phyloP scores from a whole-genome alignment of 768 basidiomycete genomes.

The Lentinus brumalis region DNA sequence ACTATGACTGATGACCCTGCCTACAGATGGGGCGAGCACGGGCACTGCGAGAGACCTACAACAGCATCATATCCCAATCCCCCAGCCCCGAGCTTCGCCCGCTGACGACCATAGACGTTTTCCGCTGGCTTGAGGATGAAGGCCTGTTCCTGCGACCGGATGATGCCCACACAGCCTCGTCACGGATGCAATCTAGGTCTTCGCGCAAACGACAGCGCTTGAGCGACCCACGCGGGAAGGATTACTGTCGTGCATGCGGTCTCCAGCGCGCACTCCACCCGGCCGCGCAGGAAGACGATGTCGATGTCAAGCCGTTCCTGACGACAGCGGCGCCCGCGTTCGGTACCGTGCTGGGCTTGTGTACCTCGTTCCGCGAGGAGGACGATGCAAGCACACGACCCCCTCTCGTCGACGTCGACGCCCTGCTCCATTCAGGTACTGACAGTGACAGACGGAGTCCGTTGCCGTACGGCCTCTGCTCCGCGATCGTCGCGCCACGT shows the following conservation, averaged over 20 bases:
- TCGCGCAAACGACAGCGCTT: conserved; percentile 2
- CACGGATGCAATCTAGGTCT: conserved; percentile 16
- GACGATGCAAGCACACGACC: not conserved
- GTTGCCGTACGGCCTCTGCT: conserved; percentile 12
- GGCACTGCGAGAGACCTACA: conserved; percentile 42
- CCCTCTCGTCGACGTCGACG: conserved; percentile 16
- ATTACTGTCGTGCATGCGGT: conserved; percentile 28
- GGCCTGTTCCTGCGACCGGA: conserved; percentile 38
- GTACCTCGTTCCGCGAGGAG: conserved; percentile 13
- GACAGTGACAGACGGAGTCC: not conserved
- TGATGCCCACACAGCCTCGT: conserved; percentile 2
- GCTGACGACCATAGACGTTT: conserved; percentile 45
- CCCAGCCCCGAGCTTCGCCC: conserved; percentile 24
- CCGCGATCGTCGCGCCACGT: conserved; percentile 14
- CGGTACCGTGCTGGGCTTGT: conserved; percentile 10
- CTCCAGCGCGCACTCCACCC: conserved; percentile 24
- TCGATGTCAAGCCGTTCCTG: conserved; percentile 10
- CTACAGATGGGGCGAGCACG: conserved; percentile 48
- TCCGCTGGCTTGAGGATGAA: conserved; percentile 46
- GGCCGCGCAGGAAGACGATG: conserved; percentile 7
- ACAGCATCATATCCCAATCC: conserved; percentile 26
- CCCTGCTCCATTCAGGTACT: conserved; percentile 3
- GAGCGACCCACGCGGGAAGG: not conserved
- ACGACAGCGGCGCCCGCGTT: not conserved
- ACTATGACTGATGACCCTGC: not conserved